Percentiles rank a stretch among this genome's conserved stretches.
These are phyloP conservation scores for Dactylonectria macrodidyma DNA, from an alignment of 2,329 filamentous ascomycete species.

Conservation along the genomic window DNA sequence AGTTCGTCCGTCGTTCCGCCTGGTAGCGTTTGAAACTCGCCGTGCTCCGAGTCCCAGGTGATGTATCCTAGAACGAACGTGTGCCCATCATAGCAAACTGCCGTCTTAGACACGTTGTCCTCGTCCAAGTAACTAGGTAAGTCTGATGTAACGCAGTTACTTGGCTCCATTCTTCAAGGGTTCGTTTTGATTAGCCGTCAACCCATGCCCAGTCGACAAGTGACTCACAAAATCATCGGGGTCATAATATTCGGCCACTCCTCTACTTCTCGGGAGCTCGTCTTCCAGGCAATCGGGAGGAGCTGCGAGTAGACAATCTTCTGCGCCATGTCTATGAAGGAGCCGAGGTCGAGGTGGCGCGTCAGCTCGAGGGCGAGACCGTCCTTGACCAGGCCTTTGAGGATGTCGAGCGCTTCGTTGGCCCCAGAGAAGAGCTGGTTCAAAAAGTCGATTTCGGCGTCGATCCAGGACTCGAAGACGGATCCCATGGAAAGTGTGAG, in stretches of 20 bases:
- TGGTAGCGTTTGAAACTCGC: not conserved
- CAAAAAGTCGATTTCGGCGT: not conserved
- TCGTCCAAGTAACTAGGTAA: not conserved
- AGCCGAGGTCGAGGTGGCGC: not conserved
- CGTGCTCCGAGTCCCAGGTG: not conserved
- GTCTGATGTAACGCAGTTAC: not conserved
- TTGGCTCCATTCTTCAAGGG: conserved; percentile 1
- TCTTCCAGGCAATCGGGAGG: not conserved
- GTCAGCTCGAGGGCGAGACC: conserved; percentile 8
- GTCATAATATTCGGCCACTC: not conserved
- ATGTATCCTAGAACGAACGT: conserved; percentile 8
- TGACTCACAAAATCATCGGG: conserved; percentile 17
- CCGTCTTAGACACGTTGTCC: not conserved
- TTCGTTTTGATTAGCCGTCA: not conserved
- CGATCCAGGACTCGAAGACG: conserved; percentile 7
- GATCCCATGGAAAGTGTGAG: conserved; percentile 1
- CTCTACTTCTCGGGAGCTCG: not conserved
- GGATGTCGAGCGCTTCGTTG: not conserved
- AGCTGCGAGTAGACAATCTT: conserved; percentile 15
- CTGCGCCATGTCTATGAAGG: not conserved
- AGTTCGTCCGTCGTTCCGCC: conserved; percentile 9
- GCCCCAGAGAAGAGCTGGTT: conserved; percentile 1
- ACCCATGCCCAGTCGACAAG: not conserved
- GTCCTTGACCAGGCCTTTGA: not conserved
- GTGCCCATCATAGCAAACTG: conserved; percentile 11